These are phyloP conservation scores for Psilocybe tampanensis DNA, from an alignment of 768 basidiomycete genomes.

Conservation along the genomic window DNA sequence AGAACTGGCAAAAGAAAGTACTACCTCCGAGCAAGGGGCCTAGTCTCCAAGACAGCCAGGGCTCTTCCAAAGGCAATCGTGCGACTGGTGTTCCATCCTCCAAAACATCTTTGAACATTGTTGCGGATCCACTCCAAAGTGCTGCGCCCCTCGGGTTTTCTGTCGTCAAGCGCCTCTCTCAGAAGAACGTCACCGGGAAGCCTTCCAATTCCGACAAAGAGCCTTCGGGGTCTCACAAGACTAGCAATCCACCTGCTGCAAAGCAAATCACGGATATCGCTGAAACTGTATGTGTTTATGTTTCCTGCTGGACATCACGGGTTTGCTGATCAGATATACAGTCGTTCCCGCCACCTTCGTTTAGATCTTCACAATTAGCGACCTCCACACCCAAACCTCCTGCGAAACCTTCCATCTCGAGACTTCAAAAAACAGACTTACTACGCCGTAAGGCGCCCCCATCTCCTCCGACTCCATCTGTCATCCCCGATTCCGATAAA, in stretches of 20 bases:
- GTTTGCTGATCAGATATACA: not conserved
- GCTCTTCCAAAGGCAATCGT: not conserved
- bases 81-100: not conserved
- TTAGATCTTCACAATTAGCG: constrained; percentile 17
- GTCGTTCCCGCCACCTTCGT: constrained; percentile 21
- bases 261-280: constrained; percentile 13
- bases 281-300: constrained; percentile 15
- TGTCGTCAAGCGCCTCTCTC: constrained; percentile 14
- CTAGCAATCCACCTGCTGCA: not conserved
- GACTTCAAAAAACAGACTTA: constrained; percentile 42
- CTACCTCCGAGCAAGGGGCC: constrained; percentile 5
- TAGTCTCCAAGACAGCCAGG: constrained; percentile 2
- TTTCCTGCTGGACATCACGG: not conserved
- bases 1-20: constrained; percentile 23
- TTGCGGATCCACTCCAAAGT: constrained; percentile 6
- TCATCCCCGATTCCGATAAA: not conserved
- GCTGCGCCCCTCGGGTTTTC: constrained; percentile 15
- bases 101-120: not conserved
- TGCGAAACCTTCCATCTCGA: constrained; percentile 18
- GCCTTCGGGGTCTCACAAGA: not conserved
- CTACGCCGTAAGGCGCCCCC: constrained; percentile 30
- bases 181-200: constrained; percentile 7
- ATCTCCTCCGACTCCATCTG: not conserved
- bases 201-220: not conserved
- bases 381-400: constrained; percentile 27